phyloP scores from a whole-genome alignment of 176 grass and related monocot species.

The Neostapfia colusana region DNA sequence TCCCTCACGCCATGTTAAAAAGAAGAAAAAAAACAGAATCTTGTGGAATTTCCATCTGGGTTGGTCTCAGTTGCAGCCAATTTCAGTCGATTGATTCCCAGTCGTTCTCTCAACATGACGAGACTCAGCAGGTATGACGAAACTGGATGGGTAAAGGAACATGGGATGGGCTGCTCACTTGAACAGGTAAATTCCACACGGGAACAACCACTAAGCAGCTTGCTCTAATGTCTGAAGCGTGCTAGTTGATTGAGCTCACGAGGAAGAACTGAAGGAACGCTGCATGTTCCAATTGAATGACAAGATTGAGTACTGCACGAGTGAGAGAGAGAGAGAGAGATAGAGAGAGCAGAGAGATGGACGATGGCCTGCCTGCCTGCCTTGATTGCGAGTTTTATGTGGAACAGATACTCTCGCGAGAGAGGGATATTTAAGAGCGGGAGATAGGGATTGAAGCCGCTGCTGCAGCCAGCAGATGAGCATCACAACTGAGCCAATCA shows the following conservation, averaged over 20 bases:
- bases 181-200: no score
- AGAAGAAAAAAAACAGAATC: no score
- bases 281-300: constrained; percentile 1
- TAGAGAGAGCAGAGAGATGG: neutral
- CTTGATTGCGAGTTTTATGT: constrained; percentile 26
- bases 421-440: constrained; percentile 17
- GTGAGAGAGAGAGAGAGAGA: neutral
- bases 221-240: neutral
- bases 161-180: neutral
- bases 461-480: neutral
- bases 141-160: neutral
- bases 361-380: neutral
- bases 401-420: neutral
- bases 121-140: no score
- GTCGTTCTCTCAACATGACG: no score
- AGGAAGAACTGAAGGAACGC: neutral
- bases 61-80: no score
- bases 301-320: neutral
- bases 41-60: no score
- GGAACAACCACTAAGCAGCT: no score
- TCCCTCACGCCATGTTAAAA: no score
- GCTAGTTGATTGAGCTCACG: neutral
- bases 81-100: no score
- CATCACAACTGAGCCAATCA: neutral
- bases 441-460: neutral